Percentiles rank a stretch among this genome's conserved stretches.
Evolutionary conservation across 2,329 filamentous ascomycete genomes (phyloP).

Genomic region (Exophiala sp.): DNA sequence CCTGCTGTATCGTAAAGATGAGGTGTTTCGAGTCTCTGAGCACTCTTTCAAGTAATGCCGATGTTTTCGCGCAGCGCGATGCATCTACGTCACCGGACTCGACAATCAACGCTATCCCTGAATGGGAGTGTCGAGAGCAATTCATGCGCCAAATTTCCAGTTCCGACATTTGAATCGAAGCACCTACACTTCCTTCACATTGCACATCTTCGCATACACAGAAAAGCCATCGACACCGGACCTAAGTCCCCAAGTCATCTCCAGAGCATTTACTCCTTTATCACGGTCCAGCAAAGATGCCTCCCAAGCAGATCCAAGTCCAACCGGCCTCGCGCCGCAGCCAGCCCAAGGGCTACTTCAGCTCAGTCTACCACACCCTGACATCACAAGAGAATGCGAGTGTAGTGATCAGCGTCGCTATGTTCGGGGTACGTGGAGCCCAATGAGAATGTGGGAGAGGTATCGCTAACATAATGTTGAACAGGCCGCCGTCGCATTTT

Average conservation of each 20-base stretch:
- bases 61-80: too few species aligned
- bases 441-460: background rate
- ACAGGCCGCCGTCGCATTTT: constrained; percentile 63
- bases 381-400: constrained; percentile 66
- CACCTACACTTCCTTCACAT: too few species aligned
- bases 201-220: too few species aligned
- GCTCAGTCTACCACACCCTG: constrained; percentile 58
- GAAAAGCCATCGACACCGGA: too few species aligned
- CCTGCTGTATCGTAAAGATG: background rate
- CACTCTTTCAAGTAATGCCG: too few species aligned
- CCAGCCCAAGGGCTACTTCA: constrained; percentile 53
- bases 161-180: background rate
- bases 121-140: too few species aligned
- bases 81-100: too few species aligned
- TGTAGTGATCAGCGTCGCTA: constrained; percentile 63
- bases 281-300: constrained; percentile 47
- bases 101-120: background rate
- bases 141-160: constrained; percentile 7
- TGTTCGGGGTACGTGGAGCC: constrained; percentile 62
- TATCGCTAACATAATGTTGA: background rate
- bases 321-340: constrained; percentile 42
- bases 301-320: constrained; percentile 58
- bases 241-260: background rate
- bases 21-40: too few species aligned
- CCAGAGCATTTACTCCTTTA: background rate